phyloP scores from a whole-genome alignment of 306 rosid species.

The Hippophae gyantsensis region DNA sequence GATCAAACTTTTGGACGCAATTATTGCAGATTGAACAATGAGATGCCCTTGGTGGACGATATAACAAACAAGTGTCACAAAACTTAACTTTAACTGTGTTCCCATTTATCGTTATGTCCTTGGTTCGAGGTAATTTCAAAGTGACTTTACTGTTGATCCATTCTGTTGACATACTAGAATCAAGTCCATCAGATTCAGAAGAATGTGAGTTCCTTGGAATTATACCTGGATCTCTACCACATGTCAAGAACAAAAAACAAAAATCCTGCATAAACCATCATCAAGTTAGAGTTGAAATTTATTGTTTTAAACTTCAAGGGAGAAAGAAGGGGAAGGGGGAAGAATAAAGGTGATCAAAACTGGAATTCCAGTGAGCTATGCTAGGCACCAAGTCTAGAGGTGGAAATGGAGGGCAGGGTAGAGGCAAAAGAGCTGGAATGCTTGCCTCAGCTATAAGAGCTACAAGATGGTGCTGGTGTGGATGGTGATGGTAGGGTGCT shows the following conservation, averaged over 20 bases:
- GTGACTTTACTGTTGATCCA: constrained; percentile 49
- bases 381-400: too few species aligned
- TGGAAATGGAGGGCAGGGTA: too few species aligned
- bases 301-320: background rate
- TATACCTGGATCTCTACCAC: constrained; percentile 89
- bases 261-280: constrained; percentile 45
- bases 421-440: too few species aligned
- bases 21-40: constrained; percentile 93
- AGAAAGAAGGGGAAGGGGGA: too few species aligned
- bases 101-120: constrained; percentile 60
- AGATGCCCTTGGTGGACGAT: constrained; percentile 91
- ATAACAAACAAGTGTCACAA: constrained; percentile 81
- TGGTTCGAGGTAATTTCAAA: constrained; percentile 58
- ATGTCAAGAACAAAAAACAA: constrained; percentile 70
- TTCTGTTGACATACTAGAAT: constrained; percentile 39
- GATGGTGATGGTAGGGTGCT: too few species aligned
- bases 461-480: too few species aligned
- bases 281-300: background rate
- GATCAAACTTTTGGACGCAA: constrained; percentile 93
- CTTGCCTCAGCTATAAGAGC: too few species aligned
- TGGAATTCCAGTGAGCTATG: too few species aligned
- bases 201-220: constrained; percentile 59
- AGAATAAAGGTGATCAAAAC: too few species aligned
- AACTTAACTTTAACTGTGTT: constrained; percentile 67
- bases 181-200: constrained; percentile 41